Evolutionary conservation across 257 asterid genomes (phyloP), one percentile per base, ranked within the genome.

Genomic region (Penstemon davidsonii): DNA sequence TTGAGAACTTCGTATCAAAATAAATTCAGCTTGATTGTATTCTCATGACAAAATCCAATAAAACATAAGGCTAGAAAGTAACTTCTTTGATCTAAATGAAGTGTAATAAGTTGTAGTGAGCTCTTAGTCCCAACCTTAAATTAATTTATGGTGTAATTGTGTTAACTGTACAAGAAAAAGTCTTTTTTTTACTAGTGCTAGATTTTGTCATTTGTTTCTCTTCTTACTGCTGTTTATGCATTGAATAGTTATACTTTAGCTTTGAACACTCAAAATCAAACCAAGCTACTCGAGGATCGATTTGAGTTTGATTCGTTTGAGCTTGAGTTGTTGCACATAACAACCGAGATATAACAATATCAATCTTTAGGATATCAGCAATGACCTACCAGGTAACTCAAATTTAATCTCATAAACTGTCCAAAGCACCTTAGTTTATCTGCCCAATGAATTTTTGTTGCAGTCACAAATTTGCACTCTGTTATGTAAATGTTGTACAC

Each of bases 301-400:
- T 25, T 25, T 25, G 33, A 25, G 33, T 25, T 25, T 25, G 33
- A 25, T 25, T 25, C 2, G 33, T 25, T 25, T 25, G 33, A 25
- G 33, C 33, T 25, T 25, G 33, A 25, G 33, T 25, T 25, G 33
- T 25, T 25, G 33, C 33, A 25, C 33, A 25, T 25, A 25, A 25
- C 33, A 25, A 25, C 33, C 33, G 33, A 25, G 33, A 25, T 25
- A 2, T 1, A 25, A 25, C 2, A 25, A 25, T 25, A 25, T 25
- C 33, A 25, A 25, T 25, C 33, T 25, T 25, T 25, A 25, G 2
- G 33, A 25, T 25, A 25, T 25, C 33, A 1, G 39, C 11, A 19
- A 4, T 55, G 25, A 76, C 75, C 56, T 47, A 59, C 55, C 18
- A n/a, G 50, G 33, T 39, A 55, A 9, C 6, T 55, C 60, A 55